A percentile compares a stretch with the other conserved stretches of the same genome.
Conservation (phyloP, 2,329 filamentous ascomycete species). For the Leptographium wingfieldii region DNA sequence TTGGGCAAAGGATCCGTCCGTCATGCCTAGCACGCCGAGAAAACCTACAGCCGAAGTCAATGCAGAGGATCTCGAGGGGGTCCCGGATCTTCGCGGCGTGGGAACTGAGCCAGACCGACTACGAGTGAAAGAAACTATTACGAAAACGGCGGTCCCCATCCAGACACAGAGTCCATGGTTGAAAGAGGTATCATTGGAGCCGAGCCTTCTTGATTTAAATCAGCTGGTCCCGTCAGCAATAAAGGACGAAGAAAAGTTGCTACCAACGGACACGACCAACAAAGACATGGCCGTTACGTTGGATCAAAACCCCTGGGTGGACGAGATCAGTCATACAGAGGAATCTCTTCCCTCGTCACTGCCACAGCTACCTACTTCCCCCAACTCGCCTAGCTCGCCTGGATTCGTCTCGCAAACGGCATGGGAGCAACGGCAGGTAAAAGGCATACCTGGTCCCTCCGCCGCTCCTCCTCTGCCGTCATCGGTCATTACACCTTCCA, state of each 20-base stretch:
- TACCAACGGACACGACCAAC: no score
- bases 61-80: background rate
- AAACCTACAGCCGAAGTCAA: background rate
- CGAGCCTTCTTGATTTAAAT: background rate
- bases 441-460: background rate
- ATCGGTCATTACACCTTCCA: conserved; percentile 14
- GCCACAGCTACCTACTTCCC: conserved; percentile 2
- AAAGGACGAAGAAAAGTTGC: background rate
- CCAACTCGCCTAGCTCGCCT: conserved; percentile 1
- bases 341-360: background rate
- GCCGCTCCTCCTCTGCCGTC: background rate
- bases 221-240: background rate
- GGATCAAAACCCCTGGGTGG: conserved; percentile 10
- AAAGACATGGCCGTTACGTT: background rate
- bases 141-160: background rate
- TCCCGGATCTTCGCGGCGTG: background rate
- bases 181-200: background rate
- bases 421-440: background rate
- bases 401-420: background rate
- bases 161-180: conserved; percentile 4
- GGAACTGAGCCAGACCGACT: background rate
- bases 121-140: background rate
- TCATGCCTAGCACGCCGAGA: background rate
- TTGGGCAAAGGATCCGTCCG: conserved; percentile 1
- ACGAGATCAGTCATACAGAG: background rate